phyloP scores from a whole-genome alignment of 2,329 filamentous ascomycete species.

The Plectosphaerella cucumerina region DNA sequence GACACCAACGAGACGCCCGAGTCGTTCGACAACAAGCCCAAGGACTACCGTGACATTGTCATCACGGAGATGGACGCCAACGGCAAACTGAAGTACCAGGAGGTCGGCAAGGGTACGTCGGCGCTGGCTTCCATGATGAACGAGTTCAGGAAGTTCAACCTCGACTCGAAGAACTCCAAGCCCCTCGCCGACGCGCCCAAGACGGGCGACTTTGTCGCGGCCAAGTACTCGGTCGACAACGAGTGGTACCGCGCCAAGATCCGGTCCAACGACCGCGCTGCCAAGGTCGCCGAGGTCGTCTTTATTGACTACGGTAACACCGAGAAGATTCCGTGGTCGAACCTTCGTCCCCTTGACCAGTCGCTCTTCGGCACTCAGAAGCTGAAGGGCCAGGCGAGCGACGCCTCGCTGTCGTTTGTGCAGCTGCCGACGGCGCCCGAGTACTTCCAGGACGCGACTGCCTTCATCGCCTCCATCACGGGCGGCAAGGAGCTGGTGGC shows the following conservation, averaged over 20 bases:
- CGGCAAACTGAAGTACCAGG: slow-evolving; percentile 84
- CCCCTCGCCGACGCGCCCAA: slow-evolving; percentile 75
- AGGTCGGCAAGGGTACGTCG: slow-evolving; percentile 81
- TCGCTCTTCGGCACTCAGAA: slow-evolving; percentile 75
- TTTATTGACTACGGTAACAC: slow-evolving; percentile 97
- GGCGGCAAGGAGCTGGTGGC: slow-evolving; percentile 77
- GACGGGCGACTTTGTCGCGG: slow-evolving; percentile 85
- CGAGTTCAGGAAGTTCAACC: slow-evolving; percentile 86
- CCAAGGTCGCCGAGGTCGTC: slow-evolving; percentile 82
- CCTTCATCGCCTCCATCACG: slow-evolving; percentile 70
- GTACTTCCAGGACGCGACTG: slow-evolving; percentile 77
- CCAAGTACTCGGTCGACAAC: slow-evolving; percentile 82
- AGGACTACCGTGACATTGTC: slow-evolving; percentile 89
- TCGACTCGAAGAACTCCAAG: slow-evolving; percentile 75
- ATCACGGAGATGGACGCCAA: slow-evolving; percentile 85
- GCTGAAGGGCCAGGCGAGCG: slow-evolving; percentile 81
- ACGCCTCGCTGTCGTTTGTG: slow-evolving; percentile 82
- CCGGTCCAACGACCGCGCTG: slow-evolving; percentile 85
- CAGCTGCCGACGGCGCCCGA: slow-evolving; percentile 80
- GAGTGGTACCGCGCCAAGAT: slow-evolving; percentile 94
- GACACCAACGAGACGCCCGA: slow-evolving; percentile 42
- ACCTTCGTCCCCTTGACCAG: slow-evolving; percentile 75
- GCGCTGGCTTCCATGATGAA: slow-evolving; percentile 85
- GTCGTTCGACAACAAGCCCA: slow-evolving; percentile 56
- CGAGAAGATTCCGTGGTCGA: slow-evolving; percentile 81